Base-by-base conservation (phyloP, 352 stramenopile species). In the Pythium graminicola region DNA sequence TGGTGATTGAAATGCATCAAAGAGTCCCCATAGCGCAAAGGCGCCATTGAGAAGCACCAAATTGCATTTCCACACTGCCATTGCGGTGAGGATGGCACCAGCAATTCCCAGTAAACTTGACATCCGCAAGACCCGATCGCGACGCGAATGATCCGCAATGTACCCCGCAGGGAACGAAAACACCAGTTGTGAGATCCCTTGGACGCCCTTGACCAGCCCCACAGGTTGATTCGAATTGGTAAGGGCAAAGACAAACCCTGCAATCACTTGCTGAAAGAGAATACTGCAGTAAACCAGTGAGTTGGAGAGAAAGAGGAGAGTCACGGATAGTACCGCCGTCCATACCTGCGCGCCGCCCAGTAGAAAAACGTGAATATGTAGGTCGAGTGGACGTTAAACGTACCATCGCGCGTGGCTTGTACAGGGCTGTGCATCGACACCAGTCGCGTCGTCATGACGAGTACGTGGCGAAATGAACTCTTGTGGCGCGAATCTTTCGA, bases 141-240 rank as follows among this genome's bases (percentile, higher is more conserved):
- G 76, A 13, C 81, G 76, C 43, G 70, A 83, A 43, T 65, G 72
- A 43, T 91, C 77, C 17, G 73, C 76, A 40, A 83, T 70, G 54
- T 83, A 86, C 19, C 76, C 81, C 0, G 74, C 73, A 3, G 81
- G 81, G 23, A 89, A 66, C 19, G 81, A 86, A 40, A 86, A 86
- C 9, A 85, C 26, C n/a, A 91, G 71, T 62, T 91, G 81, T 38
- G 79, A 73, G 64, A 91, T 85, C 54, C 81, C 81, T 48, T 89
- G 78, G 33, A 91, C 84, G 58, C 81, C 81, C 56, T 89, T 91
- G 63, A 91, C 74, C 19, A 89, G 73, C n/a, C 81, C 81, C 43
- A 91, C 81, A 28, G 76, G 78, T 45, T 88, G 72, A 52, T 89
- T 91, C 29, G 77, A 88, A 36, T 62, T 45, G 3, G 81, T 91